Base-by-base conservation (phyloP, 306 rosid species). In the Begonia loranthoides region DNA sequence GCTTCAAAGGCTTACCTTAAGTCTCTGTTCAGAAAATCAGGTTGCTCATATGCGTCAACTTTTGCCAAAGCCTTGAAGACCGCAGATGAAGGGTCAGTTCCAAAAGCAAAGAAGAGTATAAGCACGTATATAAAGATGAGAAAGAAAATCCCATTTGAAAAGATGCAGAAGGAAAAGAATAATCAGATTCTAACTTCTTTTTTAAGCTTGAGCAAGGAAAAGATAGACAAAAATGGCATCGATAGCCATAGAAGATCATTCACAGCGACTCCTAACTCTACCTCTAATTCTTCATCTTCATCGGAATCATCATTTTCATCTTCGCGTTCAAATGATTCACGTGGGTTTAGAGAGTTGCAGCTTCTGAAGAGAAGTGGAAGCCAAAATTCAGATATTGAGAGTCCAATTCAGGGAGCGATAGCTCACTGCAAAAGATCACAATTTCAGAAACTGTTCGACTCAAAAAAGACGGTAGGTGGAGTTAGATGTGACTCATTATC, bases 371-470 rank as follows among this genome's bases (percentile, higher is more conserved):
- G 93, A 70, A 76, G 94, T 46, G 77, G 73, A 58, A 86, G 99
- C 66, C 47, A 73, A 45, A 92, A 63, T 60, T 83, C 94, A 11
- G 96, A 92, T 67, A 76, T 73, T 45, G 99, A 86, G 68, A 82
- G 58, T 49, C 79, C 99, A 46, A 83, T 92, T 44, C 96, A 92
- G 50, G 99, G 99, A 72, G 99, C 99, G 45, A 92, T 92, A 61
- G 94, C 94, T 11, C 79, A 86, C 73, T 92, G 99, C 87, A 92
- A 92, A 71, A 5, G 36, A 28, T 28, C 36, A 2, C 94, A 61
- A 28, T 51, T 57, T 51, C 51, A 78, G 74, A 77, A 79, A 51
- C 64, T 58, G 15, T 54, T 67, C 12, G 47, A 65, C 63, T 69
- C 85, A 15, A 78, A 70, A 65, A 76, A 71, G 58, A 70, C 58